Percentiles rank a stretch among this genome's conserved stretches.
Conservation (phyloP, 129 eudicot genomes). For the Silybum marianum region DNA sequence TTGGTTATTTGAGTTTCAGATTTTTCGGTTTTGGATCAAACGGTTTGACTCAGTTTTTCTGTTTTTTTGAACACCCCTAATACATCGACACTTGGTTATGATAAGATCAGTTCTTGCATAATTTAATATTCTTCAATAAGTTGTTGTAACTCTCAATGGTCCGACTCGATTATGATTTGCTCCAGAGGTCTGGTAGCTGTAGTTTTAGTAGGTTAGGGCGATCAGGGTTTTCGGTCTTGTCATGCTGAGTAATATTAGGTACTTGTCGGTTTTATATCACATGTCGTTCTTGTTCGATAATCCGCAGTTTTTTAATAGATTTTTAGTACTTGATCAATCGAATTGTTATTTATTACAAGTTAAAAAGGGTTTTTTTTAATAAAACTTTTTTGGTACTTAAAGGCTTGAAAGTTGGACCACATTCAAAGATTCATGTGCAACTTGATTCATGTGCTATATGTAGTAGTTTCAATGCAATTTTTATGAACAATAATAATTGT, state of each 20-base stretch:
- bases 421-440: not conserved
- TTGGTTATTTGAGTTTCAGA: no score
- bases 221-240: not conserved
- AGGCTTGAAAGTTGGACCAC: not conserved
- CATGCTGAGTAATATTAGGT: not conserved
- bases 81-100: not conserved
- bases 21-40: no score
- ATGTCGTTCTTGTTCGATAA: not conserved
- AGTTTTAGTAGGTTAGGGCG: not conserved
- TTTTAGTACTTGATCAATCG: not conserved
- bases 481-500: not conserved
- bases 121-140: not conserved
- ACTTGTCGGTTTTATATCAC: not conserved
- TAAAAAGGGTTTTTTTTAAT: not conserved
- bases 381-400: not conserved
- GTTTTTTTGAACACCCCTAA: no score
- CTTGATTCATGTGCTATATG: not conserved
- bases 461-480: not conserved
- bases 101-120: not conserved
- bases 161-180: not conserved
- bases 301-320: not conserved
- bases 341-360: not conserved
- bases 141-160: not conserved
- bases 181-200: not conserved
- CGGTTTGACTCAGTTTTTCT: no score